Evolutionary conservation across 352 stramenopile genomes (phyloP).

Genomic region (Globisporangium spinosum): DNA sequence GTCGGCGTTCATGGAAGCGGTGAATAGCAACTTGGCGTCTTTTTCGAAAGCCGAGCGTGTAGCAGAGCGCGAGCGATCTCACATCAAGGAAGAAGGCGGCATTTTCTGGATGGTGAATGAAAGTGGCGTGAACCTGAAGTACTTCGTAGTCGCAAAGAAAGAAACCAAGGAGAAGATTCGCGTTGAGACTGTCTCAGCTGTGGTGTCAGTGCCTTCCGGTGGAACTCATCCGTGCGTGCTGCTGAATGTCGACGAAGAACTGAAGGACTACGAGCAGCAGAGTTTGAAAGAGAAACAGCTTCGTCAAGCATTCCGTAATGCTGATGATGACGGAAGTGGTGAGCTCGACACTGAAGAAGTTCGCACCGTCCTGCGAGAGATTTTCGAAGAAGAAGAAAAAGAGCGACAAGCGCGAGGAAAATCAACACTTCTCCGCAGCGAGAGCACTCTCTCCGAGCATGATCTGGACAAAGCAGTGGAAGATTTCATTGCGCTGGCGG

Average conservation of each 20-base stretch:
- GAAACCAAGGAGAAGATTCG: slow-evolving; percentile 40
- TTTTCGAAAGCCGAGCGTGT: slow-evolving; percentile 64
- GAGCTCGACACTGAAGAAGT: slow-evolving; percentile 80
- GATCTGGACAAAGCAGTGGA: slow-evolving; percentile 59
- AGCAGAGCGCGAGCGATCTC: slow-evolving; percentile 45
- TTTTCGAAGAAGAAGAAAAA: slow-evolving; percentile 69
- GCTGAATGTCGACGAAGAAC: slow-evolving; percentile 60
- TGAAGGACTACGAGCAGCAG: slow-evolving; percentile 67
- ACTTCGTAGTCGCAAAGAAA: slow-evolving; percentile 77
- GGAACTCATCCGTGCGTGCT: slow-evolving; percentile 61
- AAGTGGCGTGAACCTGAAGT: slow-evolving; percentile 73
- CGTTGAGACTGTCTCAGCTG: slow-evolving; percentile 52
- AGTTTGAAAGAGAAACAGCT: slow-evolving; percentile 86
- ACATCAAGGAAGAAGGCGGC: slow-evolving; percentile 79
- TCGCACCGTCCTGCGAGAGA: slow-evolving; percentile 58
- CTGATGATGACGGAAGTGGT: slow-evolving; percentile 69
- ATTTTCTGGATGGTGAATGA: slow-evolving; percentile 87
- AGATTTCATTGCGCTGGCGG: slow-evolving; percentile 74
- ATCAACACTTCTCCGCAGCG: slow-evolving; percentile 24
- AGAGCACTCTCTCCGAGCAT: slow-evolving; percentile 51
- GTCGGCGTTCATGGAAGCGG: slow-evolving; percentile 72
- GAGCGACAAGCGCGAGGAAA: slow-evolving; percentile 26
- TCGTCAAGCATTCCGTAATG: slow-evolving; percentile 69
- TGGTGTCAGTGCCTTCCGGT: slow-evolving; percentile 44
- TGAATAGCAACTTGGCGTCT: slow-evolving; percentile 60